Evolutionary conservation across 1,284 basidiomycete genomes (phyloP), one percentile per base, ranked within the genome.

Genomic region (Rhodotorula sp.): DNA sequence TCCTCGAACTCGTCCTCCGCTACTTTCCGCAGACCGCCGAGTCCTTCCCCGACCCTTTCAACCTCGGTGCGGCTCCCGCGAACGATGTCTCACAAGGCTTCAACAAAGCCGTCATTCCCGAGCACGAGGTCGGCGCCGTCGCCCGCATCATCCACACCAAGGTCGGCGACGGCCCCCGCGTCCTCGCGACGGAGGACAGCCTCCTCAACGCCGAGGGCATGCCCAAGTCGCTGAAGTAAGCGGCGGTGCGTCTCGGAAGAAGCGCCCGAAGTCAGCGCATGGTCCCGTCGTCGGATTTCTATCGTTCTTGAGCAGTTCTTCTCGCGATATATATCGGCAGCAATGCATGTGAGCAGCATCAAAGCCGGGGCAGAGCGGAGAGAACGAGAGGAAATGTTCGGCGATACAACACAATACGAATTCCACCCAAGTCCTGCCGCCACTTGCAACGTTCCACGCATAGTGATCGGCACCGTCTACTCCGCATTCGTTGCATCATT

Each of bases 121-220:
- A 83, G 55, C 91, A 88, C 80, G 85, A 85, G 51, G 82, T 85
- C 29, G 92, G 90, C 1, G 87, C 89, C 8, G 91, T 97, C 57
- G 92, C 92, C 80, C 84, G 87, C 9, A 84, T 96, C 77, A 96
- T 97, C 67, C 92, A 95, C 81, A 96, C 94, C 20, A 84, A 85
- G 64, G 90, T 97, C 29, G 94, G 94, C 2, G 93, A 93, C 79
- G 94, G 94, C 1, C 94, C 94, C 1, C 85, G 92, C 74, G 78
- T 77, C 36, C 74, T 84, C 46, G 57, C 46, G 22, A 72, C 62
- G 1, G 69, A 79, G 57, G 81, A 83, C 60, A 79, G 80, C 49
- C 73, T 84, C 71, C 76, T 84, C 64, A 78, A 76, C 30, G 77
- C 74, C 22, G 74, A 82, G 46, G 83, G 83, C 15, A 54, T 78